Evolutionary conservation across 2,329 filamentous ascomycete species (phyloP), one percentile per base, ranked within the genome.

Genomic region (Chaetothyriales sp.): DNA sequence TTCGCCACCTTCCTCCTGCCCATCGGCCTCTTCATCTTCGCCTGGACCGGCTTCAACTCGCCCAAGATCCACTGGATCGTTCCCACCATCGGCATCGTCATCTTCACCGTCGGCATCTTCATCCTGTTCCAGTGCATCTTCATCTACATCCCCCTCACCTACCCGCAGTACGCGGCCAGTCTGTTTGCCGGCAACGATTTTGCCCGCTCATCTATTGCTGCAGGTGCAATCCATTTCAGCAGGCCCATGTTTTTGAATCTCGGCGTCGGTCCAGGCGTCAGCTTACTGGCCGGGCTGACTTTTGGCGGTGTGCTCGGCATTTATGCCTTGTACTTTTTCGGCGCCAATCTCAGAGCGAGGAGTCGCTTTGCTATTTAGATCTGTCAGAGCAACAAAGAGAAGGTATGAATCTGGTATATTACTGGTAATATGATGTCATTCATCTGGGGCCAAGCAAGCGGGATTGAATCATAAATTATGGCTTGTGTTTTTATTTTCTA

Each of bases 11-110:
- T 82, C 54, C 46, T 59, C 10, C 73, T 77, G 0, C 74, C 77
- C 0, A 70, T 78, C 25, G 78, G 78, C 10, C 69, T 82, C 8
- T 82, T 82, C 69, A 60, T 81, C 43, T 61, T 85, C 13, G 59
- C 54, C 8, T 63, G 59, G 59, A 64, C 63, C 48, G 55, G 54
- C 22, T 56, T 57, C 47, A 56, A 47, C 43, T 54, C 51, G 9
- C 56, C 58, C 5, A 51, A 57, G 28, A 59, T 69, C 18, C 66
- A 69, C 52, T 71, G 68, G 69, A 67, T 68, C 46, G 67, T 67
- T 1, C 57, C 58, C 5, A 64, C 68, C 0, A 63, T 73, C 20
- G 71, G 71, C 8, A 64, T 72, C 4, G 61, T 61, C 13, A 62
- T 73, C 54, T 72, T 70, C 59, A 64, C 62, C 1, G 61, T 63